A percentile compares a stretch with the other conserved stretches of the same genome.
Conservation (phyloP, 2,329 filamentous ascomycete genomes). For the Tolypocladium paradoxum region DNA sequence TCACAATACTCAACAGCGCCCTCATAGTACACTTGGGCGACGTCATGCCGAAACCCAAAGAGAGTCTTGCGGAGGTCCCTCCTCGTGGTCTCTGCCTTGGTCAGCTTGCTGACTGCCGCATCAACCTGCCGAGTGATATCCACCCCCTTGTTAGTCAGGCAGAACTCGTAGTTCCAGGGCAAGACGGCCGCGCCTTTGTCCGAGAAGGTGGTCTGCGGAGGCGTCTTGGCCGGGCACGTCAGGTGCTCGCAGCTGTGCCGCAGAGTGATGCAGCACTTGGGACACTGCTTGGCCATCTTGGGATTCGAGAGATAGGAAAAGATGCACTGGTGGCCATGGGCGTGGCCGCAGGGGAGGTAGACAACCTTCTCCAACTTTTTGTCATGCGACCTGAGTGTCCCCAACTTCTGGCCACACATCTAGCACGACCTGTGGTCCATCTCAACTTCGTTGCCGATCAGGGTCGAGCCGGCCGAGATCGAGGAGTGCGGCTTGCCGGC, state of each 20-base stretch:
- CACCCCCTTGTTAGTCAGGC: constrained; percentile 1
- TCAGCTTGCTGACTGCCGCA: background rate
- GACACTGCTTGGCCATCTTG: constrained; percentile 2
- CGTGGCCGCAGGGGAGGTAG: constrained; percentile 16
- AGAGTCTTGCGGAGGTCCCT: background rate
- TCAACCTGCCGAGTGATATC: background rate
- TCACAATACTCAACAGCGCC: background rate
- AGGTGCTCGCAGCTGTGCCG: constrained; percentile 11
- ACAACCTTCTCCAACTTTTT: constrained; percentile 5
- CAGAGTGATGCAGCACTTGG: constrained; percentile 6
- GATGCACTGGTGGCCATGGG: constrained; percentile 13
- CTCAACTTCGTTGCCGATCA: background rate
- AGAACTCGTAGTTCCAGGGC: constrained; percentile 11
- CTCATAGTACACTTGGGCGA: too few species aligned
- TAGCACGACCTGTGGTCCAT: background rate
- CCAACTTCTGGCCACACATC: constrained; percentile 4
- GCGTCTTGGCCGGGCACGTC: background rate
- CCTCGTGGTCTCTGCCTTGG: background rate
- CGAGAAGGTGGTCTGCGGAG: background rate
- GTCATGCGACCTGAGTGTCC: background rate
- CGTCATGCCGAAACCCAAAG: background rate
- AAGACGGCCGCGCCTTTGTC: background rate
- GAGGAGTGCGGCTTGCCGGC: background rate
- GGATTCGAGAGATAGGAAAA: constrained; percentile 1
- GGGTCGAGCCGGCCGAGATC: constrained; percentile 1